A percentile compares a stretch with the other conserved stretches of the same genome.
Evolutionary conservation across 345 rosid species (phyloP).

Genomic region (Corymbia maculata): DNA sequence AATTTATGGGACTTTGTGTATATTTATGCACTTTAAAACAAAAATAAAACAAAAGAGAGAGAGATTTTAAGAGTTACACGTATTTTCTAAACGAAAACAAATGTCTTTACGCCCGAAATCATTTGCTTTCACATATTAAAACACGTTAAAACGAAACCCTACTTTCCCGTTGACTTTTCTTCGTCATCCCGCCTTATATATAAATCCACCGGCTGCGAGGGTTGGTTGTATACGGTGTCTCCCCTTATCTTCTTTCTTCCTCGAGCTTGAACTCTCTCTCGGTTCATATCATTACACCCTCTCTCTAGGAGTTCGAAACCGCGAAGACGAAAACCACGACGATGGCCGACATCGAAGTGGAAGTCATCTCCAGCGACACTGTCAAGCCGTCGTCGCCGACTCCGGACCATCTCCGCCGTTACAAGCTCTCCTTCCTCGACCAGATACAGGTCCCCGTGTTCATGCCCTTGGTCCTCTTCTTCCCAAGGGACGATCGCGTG

Average conservation of each 20-base stretch:
- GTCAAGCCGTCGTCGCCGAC: constrained; percentile 14
- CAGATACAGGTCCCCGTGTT: constrained; percentile 7
- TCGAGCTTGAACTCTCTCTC: not conserved
- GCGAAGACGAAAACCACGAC: not conserved
- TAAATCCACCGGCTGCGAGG: not conserved
- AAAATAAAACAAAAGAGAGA: not conserved
- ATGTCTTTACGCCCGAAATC: not conserved
- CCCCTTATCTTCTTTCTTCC: not conserved
- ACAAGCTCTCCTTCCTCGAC: constrained; percentile 16
- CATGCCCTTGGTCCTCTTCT: constrained; percentile 16
- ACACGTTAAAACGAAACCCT: not conserved
- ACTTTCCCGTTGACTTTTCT: not conserved
- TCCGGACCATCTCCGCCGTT: constrained; percentile 1
- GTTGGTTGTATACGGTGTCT: not conserved
- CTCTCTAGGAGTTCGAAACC: not conserved
- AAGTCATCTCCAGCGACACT: constrained; percentile 14
- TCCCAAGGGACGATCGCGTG: not conserved
- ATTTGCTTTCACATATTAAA: not conserved
- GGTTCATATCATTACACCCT: not conserved
- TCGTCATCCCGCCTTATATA: not conserved
- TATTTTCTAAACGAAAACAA: not conserved
- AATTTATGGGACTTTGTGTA: not conserved
- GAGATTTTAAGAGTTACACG: not conserved
- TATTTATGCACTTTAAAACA: not conserved
- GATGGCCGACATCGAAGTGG: not conserved